These are phyloP conservation scores for Vigna radiata DNA, from an alignment of 306 rosid species.

Conservation along the genomic window DNA sequence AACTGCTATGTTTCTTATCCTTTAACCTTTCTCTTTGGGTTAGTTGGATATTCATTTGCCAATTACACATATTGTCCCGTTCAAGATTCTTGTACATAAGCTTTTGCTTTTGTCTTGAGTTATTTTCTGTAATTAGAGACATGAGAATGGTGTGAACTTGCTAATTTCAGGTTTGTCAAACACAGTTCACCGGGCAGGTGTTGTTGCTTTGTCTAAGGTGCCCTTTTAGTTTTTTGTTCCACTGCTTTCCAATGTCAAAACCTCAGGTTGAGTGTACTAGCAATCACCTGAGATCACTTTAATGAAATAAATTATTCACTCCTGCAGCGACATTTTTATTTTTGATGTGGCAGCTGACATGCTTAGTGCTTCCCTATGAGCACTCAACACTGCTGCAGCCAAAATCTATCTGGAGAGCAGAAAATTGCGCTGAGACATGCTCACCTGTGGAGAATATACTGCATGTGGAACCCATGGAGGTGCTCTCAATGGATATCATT, in stretches of 20 bases:
- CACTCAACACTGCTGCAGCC: conserved; percentile 69
- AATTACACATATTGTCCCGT: conserved; percentile 6
- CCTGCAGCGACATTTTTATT: conserved; percentile 40
- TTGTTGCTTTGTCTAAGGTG: conserved; percentile 84
- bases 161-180: conserved; percentile 65
- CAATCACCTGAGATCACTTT: conserved; percentile 29
- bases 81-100: conserved; percentile 25
- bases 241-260: conserved; percentile 41
- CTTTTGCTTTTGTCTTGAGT: conserved; percentile 26
- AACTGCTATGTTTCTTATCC: conserved; percentile 6
- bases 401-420: conserved; percentile 74
- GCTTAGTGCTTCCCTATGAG: conserved; percentile 78
- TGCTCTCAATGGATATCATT: conserved; percentile 38
- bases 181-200: conserved; percentile 66
- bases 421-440: conserved; percentile 59
- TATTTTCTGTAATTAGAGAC: neutral
- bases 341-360: conserved; percentile 74
- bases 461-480: conserved; percentile 87
- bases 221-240: conserved; percentile 32
- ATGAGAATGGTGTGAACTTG: conserved; percentile 38
- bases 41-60: conserved; percentile 5
- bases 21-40: neutral
- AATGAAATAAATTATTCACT: conserved; percentile 35
- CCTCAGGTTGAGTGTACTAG: conserved; percentile 38
- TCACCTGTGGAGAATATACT: conserved; percentile 79